Evolutionary conservation across 108 stramenopile species (phyloP).

Genomic region (Cyclotella sp.): DNA sequence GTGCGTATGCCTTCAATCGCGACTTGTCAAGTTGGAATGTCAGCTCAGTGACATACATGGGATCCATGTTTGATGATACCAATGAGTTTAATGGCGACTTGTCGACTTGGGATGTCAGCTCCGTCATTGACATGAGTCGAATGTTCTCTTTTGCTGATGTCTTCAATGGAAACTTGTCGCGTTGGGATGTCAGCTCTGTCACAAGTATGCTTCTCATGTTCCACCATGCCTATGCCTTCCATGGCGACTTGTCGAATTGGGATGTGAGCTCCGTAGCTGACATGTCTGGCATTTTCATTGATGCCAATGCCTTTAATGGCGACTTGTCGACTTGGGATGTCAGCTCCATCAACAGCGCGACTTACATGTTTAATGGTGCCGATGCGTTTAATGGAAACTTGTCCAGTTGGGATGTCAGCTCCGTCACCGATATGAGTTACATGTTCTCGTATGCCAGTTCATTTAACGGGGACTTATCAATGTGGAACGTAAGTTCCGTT

Average conservation of each 20-base stretch:
- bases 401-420: no score
- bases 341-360: not conserved
- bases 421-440: no score
- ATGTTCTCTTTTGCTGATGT: not conserved
- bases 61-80: not conserved
- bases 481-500: not conserved
- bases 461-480: not conserved
- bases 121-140: not conserved
- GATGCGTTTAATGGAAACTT: not conserved
- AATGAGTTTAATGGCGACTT: not conserved
- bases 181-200: conserved; percentile 3
- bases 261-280: not conserved
- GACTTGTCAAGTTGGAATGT: conserved; percentile 1
- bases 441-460: not conserved
- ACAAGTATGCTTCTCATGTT: not conserved
- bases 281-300: not conserved
- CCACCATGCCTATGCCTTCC: not conserved
- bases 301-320: not conserved
- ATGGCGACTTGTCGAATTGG: not conserved
- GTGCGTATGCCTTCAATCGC: not conserved
- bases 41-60: not conserved
- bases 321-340: not conserved
- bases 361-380: not conserved
- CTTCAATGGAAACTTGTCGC: not conserved
- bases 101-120: not conserved